phyloP scores from a whole-genome alignment of 1,139 yeast species.

The Casaregolazyma suthepensis region DNA sequence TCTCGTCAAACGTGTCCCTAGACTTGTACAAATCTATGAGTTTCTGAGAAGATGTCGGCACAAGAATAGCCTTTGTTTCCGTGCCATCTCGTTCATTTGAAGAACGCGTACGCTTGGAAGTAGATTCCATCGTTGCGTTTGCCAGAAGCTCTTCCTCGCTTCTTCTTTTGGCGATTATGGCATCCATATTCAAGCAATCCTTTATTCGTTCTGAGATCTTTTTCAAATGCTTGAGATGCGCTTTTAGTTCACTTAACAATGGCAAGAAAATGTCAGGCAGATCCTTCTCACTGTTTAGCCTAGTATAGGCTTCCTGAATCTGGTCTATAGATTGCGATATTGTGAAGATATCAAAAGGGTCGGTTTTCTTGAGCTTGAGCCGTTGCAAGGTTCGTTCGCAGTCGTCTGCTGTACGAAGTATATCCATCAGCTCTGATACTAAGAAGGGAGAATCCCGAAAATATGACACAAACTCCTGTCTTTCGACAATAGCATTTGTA shows the following conservation, averaged over 20 bases:
- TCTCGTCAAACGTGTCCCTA: conserved; percentile 18
- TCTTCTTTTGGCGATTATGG: conserved; percentile 12
- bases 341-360: conserved; percentile 41
- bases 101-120: not conserved
- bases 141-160: conserved; percentile 9
- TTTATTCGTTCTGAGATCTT: conserved; percentile 16
- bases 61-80: conserved; percentile 18
- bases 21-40: conserved; percentile 23
- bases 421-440: conserved; percentile 30
- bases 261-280: conserved; percentile 2
- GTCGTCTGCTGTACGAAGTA: conserved; percentile 40
- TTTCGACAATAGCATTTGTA: conserved; percentile 43
- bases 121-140: conserved; percentile 3
- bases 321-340: conserved; percentile 38
- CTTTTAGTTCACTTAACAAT: conserved; percentile 10
- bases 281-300: conserved; percentile 2
- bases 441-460: conserved; percentile 42
- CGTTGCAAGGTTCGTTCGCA: conserved; percentile 51
- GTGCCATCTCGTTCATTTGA: conserved; percentile 15
- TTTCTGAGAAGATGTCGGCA: conserved; percentile 20
- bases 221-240: conserved; percentile 10
- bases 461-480: conserved; percentile 59
- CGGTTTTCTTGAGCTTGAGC: conserved; percentile 40
- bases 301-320: conserved; percentile 21
- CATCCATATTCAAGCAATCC: conserved; percentile 14